These are phyloP conservation scores for Aspergillus fructus DNA, from an alignment of 2,329 filamentous ascomycete species.

Conservation along the genomic window DNA sequence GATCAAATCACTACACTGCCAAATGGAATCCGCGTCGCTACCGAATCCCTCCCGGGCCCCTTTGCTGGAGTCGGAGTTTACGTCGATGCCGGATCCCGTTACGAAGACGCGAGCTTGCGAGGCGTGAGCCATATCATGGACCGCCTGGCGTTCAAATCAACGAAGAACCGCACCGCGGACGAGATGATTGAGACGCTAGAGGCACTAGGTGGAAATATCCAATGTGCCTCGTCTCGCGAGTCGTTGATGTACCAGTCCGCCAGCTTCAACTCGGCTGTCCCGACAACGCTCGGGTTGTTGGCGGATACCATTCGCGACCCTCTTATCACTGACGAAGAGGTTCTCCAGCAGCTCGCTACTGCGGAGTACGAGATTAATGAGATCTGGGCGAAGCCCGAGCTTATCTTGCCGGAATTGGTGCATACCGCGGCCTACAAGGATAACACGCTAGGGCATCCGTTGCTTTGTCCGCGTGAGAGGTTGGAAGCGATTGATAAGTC, in stretches of 20 bases:
- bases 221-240: conserved; percentile 93
- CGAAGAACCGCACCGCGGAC: conserved; percentile 69
- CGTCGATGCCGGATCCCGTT: conserved; percentile 90
- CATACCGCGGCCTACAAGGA: conserved; percentile 95
- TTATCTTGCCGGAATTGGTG: conserved; percentile 91
- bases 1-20: conserved; percentile 83
- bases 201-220: conserved; percentile 88
- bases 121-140: conserved; percentile 97
- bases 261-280: conserved; percentile 91
- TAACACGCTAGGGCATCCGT: conserved; percentile 91
- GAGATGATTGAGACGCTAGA: conserved; percentile 87
- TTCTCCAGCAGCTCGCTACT: conserved; percentile 81
- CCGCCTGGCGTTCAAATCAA: conserved; percentile 89
- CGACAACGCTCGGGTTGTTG: conserved; percentile 75
- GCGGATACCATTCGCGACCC: conserved; percentile 93
- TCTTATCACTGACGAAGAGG: conserved; percentile 79
- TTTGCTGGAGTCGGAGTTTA: conserved; percentile 96
- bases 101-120: conserved; percentile 79
- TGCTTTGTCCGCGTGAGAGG: conserved; percentile 85
- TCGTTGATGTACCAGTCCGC: conserved; percentile 98
- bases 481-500: conserved; percentile 70
- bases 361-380: conserved; percentile 94
- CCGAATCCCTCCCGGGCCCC: conserved; percentile 88
- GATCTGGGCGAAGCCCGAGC: conserved; percentile 95
- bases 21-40: conserved; percentile 92